These are phyloP conservation scores for Lepidium africanum DNA, from an alignment of 345 rosid genomes.

Conservation along the genomic window DNA sequence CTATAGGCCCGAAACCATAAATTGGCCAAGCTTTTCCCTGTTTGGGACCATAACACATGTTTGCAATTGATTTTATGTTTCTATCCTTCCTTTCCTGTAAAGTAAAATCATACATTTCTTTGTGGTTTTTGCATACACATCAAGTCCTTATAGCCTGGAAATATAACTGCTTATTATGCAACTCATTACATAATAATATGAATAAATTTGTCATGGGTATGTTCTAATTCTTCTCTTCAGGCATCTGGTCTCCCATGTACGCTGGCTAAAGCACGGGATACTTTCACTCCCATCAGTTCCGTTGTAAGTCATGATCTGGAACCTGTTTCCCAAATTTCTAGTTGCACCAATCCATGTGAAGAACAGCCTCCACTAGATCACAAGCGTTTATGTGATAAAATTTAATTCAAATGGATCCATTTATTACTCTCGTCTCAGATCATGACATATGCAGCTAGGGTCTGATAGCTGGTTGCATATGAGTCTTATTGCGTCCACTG, in stretches of 20 bases:
- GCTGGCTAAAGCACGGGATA: constrained; percentile 87
- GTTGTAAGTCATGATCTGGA: constrained; percentile 46
- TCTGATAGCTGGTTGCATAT: not conserved
- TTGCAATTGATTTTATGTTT: not conserved
- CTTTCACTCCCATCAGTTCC: constrained; percentile 87
- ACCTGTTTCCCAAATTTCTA: not conserved
- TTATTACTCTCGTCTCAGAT: not conserved
- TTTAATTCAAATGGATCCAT: not conserved
- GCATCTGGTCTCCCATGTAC: constrained; percentile 96
- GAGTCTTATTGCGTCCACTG: not conserved
- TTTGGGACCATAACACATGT: not conserved
- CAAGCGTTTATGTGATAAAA: not conserved
- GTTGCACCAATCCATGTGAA: not conserved
- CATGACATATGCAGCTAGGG: not conserved
- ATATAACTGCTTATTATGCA: not conserved
- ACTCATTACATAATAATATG: not conserved
- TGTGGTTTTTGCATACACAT: not conserved
- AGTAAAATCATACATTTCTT: not conserved
- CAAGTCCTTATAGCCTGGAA: not conserved
- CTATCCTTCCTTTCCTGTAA: not conserved
- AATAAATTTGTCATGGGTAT: not conserved
- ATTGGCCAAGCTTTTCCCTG: not conserved
- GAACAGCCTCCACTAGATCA: not conserved
- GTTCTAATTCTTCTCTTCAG: constrained; percentile 30
- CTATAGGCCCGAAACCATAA: not conserved